Conservation (phyloP, 2,329 filamentous ascomycete species). For the Botryotinia narcissicola region DNA sequence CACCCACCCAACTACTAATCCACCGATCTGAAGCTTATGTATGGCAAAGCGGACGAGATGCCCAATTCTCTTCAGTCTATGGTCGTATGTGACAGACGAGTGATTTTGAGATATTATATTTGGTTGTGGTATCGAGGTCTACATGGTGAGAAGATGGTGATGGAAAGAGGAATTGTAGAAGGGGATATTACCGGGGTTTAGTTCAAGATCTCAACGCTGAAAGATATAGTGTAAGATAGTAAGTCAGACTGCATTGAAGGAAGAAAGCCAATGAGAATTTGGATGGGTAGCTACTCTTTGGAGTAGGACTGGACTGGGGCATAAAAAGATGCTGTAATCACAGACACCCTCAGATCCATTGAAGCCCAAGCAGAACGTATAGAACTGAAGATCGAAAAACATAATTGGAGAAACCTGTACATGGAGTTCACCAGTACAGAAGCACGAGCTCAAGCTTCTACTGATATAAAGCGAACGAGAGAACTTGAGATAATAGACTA, state of each 20-base stretch:
- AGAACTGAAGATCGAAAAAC: fast-evolving
- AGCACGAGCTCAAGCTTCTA: background rate
- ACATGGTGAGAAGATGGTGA: background rate
- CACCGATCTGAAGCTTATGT: constrained; percentile 12
- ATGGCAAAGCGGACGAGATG: constrained; percentile 9
- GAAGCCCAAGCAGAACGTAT: too few species aligned
- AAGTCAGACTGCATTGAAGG: too few species aligned
- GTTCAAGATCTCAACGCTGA: background rate
- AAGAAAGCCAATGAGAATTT: too few species aligned
- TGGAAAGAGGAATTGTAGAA: fast-evolving
- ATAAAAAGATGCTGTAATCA: too few species aligned
- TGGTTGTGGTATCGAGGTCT: fast-evolving
- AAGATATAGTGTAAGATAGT: too few species aligned
- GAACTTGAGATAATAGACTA: background rate
- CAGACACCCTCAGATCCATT: too few species aligned
- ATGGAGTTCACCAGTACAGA: fast-evolving
- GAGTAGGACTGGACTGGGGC: too few species aligned
- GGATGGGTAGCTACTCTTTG: too few species aligned
- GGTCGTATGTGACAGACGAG: fast-evolving
- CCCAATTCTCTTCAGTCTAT: constrained; percentile 12
- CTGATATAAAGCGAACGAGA: background rate
- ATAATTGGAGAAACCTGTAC: background rate
- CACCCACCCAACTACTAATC: constrained; percentile 12
- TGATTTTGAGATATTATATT: fast-evolving
- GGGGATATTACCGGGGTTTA: background rate